Conservation (phyloP, 129 eudicot species). For the Calendula officinalis region DNA sequence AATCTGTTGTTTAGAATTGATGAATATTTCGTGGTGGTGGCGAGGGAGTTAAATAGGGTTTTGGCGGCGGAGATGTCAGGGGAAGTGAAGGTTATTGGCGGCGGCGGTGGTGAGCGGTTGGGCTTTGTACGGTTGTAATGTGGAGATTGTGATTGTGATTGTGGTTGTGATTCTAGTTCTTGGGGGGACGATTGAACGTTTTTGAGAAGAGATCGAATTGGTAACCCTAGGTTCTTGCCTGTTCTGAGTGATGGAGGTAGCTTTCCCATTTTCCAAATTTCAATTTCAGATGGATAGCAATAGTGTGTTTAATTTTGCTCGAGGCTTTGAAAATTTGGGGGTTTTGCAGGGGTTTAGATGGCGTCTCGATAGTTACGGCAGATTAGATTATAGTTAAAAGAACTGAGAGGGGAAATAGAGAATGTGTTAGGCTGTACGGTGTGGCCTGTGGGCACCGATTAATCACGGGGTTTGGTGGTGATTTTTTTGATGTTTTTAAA, state of each 20-base stretch:
- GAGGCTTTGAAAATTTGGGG: constrained; percentile 6
- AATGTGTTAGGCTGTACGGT: neutral
- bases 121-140: constrained; percentile 19
- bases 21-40: constrained; percentile 21
- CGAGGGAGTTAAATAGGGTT: constrained; percentile 59
- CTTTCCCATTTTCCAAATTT: constrained; percentile 50
- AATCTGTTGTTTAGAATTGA: constrained; percentile 36
- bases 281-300: neutral
- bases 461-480: no score
- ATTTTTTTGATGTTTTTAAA: no score
- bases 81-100: constrained; percentile 42
- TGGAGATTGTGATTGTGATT: constrained; percentile 13
- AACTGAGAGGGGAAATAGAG: neutral
- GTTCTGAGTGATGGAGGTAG: constrained; percentile 43
- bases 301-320: neutral
- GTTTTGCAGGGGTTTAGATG: neutral
- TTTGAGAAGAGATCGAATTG: constrained; percentile 24
- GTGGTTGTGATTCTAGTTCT: neutral
- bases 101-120: constrained; percentile 27
- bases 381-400: neutral
- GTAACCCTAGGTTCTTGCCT: constrained; percentile 22
- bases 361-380: neutral
- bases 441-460: no score
- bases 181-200: constrained; percentile 20
- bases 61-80: constrained; percentile 72